Base-by-base conservation (phyloP, 495 filamentous ascomycete species). In the Venustampulla echinocandica region DNA sequence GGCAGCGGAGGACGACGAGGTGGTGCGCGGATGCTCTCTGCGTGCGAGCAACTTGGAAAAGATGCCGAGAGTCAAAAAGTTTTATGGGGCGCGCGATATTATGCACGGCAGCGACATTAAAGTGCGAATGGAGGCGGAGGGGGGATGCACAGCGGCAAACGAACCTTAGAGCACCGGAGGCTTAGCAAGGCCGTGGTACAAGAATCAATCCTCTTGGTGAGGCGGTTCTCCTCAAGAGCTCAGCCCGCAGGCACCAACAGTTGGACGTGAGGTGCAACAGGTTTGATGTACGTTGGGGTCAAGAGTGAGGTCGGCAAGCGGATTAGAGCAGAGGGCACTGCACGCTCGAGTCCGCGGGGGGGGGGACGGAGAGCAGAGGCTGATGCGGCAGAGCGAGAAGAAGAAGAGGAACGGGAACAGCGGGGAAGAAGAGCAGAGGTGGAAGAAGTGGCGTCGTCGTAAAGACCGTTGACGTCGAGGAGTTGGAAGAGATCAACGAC, bases 391-490 rank as follows among this genome's bases (percentile, higher is more conserved):
- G n/a, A n/a, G n/a, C n/a, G n/a, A n/a, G n/a, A n/a, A n/a, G n/a
- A n/a, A n/a, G n/a, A n/a, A n/a, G n/a, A n/a, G n/a, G n/a, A n/a
- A n/a, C n/a, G n/a, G n/a, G n/a, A n/a, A n/a, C n/a, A n/a, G n/a
- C n/a, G n/a, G n/a, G n/a, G n/a, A n/a, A n/a, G n/a, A n/a, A n/a
- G n/a, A n/a, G n/a, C n/a, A n/a, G n/a, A n/a, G n/a, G n/a, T n/a
- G n/a, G n/a, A n/a, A n/a, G n/a, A n/a, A n/a, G n/a, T n/a, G n/a
- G n/a, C n/a, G 36, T 27, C 42, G 36, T 52, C 10, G 42, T n/a
- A 30, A 32, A 55, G 37, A 53, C 50, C 46, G 54, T 54, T 45
- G 56, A 51, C 49, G 34, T 32, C 36, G 35, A 56, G 44, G 48
- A 36, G 35, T 47, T 42, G 44, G 42, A 41, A 60, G 52, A 54